These are phyloP conservation scores for Hypoxylon sp. DNA, from an alignment of 2,329 filamentous ascomycete species.

Conservation along the genomic window DNA sequence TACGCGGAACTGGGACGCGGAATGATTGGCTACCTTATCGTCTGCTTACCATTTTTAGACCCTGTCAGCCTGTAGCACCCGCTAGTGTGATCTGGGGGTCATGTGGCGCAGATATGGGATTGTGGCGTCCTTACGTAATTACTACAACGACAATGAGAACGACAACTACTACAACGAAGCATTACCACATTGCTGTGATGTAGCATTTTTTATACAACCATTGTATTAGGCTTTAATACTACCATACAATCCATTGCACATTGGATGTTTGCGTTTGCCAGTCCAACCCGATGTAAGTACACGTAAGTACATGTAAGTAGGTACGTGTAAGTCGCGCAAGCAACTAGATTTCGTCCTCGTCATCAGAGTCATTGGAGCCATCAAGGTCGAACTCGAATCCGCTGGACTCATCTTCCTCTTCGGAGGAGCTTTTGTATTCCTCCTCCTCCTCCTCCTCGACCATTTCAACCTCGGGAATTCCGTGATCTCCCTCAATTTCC, in stretches of 20 bases:
- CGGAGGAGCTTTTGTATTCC: neutral
- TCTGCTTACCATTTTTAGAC: constrained; percentile 8
- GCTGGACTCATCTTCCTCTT: neutral
- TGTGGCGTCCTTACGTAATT: constrained; percentile 2
- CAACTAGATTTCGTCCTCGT: neutral
- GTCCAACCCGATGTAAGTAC: neutral
- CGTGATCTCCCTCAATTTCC: neutral
- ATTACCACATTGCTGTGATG: neutral
- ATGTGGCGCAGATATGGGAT: neutral
- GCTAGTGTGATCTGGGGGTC: constrained; percentile 14
- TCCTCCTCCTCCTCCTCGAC: neutral
- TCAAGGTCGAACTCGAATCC: neutral
- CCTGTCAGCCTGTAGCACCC: neutral
- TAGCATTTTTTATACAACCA: neutral
- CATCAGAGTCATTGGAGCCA: neutral
- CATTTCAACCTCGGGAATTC: neutral
- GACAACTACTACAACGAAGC: neutral
- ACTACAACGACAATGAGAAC: neutral
- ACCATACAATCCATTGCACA: neutral
- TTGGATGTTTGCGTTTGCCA: no score
- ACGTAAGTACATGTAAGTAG: neutral
- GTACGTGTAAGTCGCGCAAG: neutral
- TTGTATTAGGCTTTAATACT: neutral
- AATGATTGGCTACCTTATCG: constrained; percentile 4
- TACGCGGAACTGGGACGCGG: constrained; percentile 1